Percentiles rank a stretch among this genome's conserved stretches.
phyloP scores from a whole-genome alignment of 2,329 filamentous ascomycete species.

The Chaetomiaceae sp. region DNA sequence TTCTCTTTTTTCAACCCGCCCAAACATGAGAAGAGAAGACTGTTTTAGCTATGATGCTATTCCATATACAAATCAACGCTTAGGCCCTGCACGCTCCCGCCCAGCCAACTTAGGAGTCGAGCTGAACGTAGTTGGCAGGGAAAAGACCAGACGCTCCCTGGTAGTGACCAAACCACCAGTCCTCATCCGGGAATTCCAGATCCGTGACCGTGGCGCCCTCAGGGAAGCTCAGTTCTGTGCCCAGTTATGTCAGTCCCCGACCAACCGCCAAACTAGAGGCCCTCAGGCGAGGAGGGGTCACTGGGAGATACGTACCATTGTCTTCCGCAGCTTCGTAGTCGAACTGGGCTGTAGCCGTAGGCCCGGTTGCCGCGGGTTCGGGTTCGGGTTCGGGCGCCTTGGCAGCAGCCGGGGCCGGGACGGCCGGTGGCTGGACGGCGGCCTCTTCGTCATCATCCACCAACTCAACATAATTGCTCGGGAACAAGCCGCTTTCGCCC shows the following conservation, averaged over 20 bases:
- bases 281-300: neutral
- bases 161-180: constrained; percentile 96
- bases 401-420: constrained; percentile 33
- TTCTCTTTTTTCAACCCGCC: too few relatives aligned
- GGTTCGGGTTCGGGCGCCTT: constrained; percentile 33
- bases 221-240: constrained; percentile 68
- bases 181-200: constrained; percentile 93
- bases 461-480: constrained; percentile 93
- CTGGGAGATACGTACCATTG: constrained; percentile 54
- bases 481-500: constrained; percentile 87
- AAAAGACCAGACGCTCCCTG: constrained; percentile 78
- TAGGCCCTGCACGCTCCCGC: neutral
- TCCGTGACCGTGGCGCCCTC: constrained; percentile 79
- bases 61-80: neutral
- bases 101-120: constrained; percentile 35
- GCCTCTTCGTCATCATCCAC: constrained; percentile 54
- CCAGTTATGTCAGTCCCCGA: constrained; percentile 39
- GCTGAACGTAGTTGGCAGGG: constrained; percentile 65
- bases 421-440: constrained; percentile 20
- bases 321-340: constrained; percentile 98
- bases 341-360: constrained; percentile 79
- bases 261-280: too few relatives aligned
- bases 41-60: neutral
- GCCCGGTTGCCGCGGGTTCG: constrained; percentile 42
- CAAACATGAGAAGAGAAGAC: neutral